A percentile compares a stretch with the other conserved stretches of the same genome.
Conservation (phyloP, 2,329 filamentous ascomycete species). For the Chrysoporthe deuterocubensis region DNA sequence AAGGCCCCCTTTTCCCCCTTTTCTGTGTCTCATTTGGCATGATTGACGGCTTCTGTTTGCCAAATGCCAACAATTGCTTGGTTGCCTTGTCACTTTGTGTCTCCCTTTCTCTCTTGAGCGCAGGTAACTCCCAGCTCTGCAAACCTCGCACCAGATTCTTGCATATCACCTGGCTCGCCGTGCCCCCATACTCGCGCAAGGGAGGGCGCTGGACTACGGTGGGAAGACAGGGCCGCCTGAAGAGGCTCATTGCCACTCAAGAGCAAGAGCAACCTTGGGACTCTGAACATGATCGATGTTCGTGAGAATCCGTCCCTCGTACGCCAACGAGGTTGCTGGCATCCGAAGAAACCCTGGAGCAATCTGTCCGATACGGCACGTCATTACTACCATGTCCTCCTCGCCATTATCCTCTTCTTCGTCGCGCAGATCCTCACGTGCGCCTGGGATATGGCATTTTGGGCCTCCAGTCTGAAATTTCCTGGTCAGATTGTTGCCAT, state of each 20-base stretch:
- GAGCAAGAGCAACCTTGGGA: not conserved
- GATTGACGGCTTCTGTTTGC: not conserved
- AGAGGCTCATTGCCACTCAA: not conserved
- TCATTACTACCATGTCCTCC: slow-evolving; percentile 28
- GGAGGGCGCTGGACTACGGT: not conserved
- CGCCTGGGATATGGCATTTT: slow-evolving; percentile 44
- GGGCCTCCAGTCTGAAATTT: slow-evolving; percentile 43
- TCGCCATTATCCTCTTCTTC: slow-evolving; percentile 44
- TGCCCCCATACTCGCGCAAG: not conserved
- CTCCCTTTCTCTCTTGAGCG: slow-evolving; percentile 3
- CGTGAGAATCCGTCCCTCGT: not conserved
- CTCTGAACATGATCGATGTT: slow-evolving; percentile 16
- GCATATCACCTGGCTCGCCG: not conserved
- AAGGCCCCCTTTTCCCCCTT: not conserved
- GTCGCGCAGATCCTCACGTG: slow-evolving; percentile 52
- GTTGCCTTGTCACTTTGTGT: slow-evolving; percentile 4
- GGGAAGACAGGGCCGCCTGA: slow-evolving; percentile 3
- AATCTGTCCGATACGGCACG: slow-evolving; percentile 5
- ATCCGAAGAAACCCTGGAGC: not conserved
- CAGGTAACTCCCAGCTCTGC: not conserved
- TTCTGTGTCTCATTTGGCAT: slow-evolving; percentile 17
- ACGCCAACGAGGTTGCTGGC: not conserved
- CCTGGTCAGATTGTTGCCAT: slow-evolving; percentile 55
- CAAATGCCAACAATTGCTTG: slow-evolving; percentile 1
- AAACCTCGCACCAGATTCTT: not conserved